Evolutionary conservation across 176 grass and related monocot genomes (phyloP), one percentile per base, ranked within the genome.

Genomic region (Phoenix dactylifera): DNA sequence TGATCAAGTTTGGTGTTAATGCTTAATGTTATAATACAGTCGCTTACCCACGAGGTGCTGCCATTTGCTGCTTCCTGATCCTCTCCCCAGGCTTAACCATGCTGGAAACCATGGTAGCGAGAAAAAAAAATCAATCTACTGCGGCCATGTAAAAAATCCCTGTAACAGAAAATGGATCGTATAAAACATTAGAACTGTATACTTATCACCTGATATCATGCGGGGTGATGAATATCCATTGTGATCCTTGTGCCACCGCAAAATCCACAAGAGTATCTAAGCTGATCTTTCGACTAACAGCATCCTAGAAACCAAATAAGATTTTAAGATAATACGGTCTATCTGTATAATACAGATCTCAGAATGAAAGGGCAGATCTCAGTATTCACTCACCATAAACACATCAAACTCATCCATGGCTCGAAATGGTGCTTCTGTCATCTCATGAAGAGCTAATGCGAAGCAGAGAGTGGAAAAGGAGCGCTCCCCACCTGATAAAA

Each of bases 351-450:
- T 44, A 44, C 10, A 44, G 10, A 14, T 14, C 35, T 44, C 10
- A 44, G 35, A 64, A 24, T 44, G 15, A 22, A 51, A 62, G 9
- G 1, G 16, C 29, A 70, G 76, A 35, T 0, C 52, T 49, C 14
- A 32, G 23, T 23, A 50, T 52, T 50, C 30, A 67, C 68, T 71
- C 63, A 96, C 87, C 92, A 96, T 96, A 62, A 96, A 96, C 25
- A 96, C 92, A 66, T 96, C 92, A 48, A 96, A 96, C 63, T 96
- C 92, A 75, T 96, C 92, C 92, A 96, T 96, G 64, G 92, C 92
- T 62, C 92, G 82, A 72, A 96, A 96, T 54, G 92, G 92, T 35
- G 92, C 71, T 82, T 96, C 92, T 5, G 83, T 88, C 92, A 90
- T 96, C 80, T 89, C 92, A 49, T 96, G 92, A 76, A 96, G 92